A percentile compares a stretch with the other conserved stretches of the same genome.
These are phyloP conservation scores for Xylariaceae sp. DNA, from an alignment of 2,329 filamentous ascomycete species.

Conservation along the genomic window DNA sequence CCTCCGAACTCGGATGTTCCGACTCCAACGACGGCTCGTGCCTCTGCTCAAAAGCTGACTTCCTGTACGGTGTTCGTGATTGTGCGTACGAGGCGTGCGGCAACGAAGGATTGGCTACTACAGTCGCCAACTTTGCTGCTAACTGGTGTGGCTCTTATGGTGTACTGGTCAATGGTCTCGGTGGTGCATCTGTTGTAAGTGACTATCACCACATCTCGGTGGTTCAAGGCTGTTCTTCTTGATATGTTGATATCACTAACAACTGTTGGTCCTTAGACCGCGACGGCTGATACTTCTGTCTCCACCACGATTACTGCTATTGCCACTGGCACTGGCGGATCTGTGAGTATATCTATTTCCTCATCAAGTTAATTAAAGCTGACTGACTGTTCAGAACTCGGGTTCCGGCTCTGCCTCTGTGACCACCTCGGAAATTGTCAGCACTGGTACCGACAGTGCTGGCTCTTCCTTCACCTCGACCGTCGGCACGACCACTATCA, in stretches of 20 bases:
- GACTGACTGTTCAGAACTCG: background rate
- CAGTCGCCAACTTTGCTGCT: conserved; percentile 23
- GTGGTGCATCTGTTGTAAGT: conserved; percentile 6
- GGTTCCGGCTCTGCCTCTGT: background rate
- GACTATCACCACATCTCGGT: background rate
- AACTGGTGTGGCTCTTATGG: conserved; percentile 24
- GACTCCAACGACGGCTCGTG: conserved; percentile 29
- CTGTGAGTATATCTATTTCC: background rate
- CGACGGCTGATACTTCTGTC: background rate
- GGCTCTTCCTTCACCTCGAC: conserved; percentile 12
- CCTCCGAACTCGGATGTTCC: conserved; percentile 41
- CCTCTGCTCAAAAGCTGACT: conserved; percentile 38
- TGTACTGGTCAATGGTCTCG: conserved; percentile 14
- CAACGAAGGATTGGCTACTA: conserved; percentile 17
- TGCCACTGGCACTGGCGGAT: conserved; percentile 9
- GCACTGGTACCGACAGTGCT: conserved; percentile 15
- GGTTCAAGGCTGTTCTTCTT: background rate
- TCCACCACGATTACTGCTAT: conserved; percentile 10
- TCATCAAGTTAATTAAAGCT: background rate
- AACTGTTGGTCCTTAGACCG: too few relatives aligned
- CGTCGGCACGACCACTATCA: conserved; percentile 8
- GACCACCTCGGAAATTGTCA: conserved; percentile 7
- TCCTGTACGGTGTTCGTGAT: conserved; percentile 35
- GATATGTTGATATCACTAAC: background rate
- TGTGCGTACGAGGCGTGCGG: conserved; percentile 24